Percentiles rank a stretch among this genome's conserved stretches.
phyloP scores from a whole-genome alignment of 805 yeast species.

The Candida adriatica region DNA sequence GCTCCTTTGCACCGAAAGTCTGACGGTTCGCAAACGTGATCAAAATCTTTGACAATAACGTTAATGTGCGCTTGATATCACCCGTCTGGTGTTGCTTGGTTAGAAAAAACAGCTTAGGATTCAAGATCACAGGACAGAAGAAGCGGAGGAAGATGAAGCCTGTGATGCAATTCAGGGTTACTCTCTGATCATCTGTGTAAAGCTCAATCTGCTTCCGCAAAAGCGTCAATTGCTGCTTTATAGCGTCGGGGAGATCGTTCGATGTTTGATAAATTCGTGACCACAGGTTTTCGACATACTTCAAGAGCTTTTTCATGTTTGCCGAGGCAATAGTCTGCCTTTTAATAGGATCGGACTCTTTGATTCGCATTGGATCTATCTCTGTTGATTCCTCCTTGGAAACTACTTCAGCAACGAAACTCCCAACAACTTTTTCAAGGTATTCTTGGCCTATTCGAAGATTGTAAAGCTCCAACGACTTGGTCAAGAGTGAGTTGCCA shows the following conservation, averaged over 20 bases:
- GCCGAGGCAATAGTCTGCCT: constrained; percentile 35
- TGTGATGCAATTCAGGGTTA: constrained; percentile 65
- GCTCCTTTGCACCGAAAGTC: constrained; percentile 75
- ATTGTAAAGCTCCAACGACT: constrained; percentile 72
- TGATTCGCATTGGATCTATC: constrained; percentile 64
- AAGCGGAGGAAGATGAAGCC: constrained; percentile 81
- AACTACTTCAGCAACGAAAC: constrained; percentile 51
- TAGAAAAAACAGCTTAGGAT: constrained; percentile 79
- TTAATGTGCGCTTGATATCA: constrained; percentile 66
- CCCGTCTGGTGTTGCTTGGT: constrained; percentile 67
- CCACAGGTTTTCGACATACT: constrained; percentile 60
- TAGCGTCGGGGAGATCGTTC: constrained; percentile 65
- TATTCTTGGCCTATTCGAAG: constrained; percentile 75
- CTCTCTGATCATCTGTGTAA: constrained; percentile 41
- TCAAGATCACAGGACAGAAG: constrained; percentile 86
- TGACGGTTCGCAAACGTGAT: constrained; percentile 76
- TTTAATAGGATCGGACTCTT: constrained; percentile 29
- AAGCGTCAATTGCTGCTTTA: constrained; percentile 56
- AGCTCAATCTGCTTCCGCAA: constrained; percentile 61
- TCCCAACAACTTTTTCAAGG: constrained; percentile 64
- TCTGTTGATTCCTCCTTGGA: constrained; percentile 51
- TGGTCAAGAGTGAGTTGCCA: constrained; percentile 79
- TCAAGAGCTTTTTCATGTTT: constrained; percentile 42
- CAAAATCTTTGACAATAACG: constrained; percentile 72
- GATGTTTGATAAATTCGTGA: constrained; percentile 53